Evolutionary conservation across 345 rosid genomes (phyloP).

Genomic region (Salix koriyanagi): DNA sequence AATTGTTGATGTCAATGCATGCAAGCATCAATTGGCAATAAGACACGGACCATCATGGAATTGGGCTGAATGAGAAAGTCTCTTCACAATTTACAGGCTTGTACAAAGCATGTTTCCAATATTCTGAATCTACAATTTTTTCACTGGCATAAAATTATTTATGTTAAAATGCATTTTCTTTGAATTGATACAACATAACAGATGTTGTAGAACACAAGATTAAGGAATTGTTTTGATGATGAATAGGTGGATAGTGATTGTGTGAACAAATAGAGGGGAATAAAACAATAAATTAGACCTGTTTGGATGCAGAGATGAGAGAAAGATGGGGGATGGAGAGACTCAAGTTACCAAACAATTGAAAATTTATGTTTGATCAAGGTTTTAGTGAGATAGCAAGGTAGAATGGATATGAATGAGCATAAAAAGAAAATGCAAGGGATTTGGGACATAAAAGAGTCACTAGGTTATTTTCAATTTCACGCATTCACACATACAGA

Average conservation of each 20-base stretch:
- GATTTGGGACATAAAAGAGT: no score
- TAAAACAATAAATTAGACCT: neutral
- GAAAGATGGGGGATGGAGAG: neutral
- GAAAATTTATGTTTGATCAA: neutral
- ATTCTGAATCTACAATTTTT: no score
- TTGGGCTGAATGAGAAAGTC: no score
- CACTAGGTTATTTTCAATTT: no score
- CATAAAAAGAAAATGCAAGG: no score
- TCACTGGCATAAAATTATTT: no score
- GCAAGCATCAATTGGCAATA: neutral
- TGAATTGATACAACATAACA: no score
- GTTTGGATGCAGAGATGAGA: neutral
- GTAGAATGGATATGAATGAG: neutral
- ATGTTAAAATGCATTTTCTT: no score
- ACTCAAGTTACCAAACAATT: neutral
- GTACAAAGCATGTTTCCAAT: no score
- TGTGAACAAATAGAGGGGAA: neutral
- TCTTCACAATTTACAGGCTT: no score
- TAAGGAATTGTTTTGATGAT: no score
- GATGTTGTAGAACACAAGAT: no score
- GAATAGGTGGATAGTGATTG: neutral
- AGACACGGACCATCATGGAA: neutral
- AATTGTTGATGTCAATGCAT: neutral
- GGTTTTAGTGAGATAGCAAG: neutral
- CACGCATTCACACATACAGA: neutral